Evolutionary conservation across 306 rosid species (phyloP).

Genomic region (Geum urbanum): DNA sequence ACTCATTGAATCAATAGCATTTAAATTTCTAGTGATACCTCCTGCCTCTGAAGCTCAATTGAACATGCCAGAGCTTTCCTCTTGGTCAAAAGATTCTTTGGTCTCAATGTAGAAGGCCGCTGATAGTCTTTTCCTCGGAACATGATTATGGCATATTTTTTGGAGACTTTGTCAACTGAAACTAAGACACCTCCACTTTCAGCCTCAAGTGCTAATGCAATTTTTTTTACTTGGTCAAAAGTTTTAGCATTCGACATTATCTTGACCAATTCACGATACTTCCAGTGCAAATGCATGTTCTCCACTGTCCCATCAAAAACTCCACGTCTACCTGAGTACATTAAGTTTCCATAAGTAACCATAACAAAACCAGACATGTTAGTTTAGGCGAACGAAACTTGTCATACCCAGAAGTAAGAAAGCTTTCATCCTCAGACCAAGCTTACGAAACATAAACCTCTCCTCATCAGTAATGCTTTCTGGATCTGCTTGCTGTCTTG

Average conservation of each 20-base stretch:
- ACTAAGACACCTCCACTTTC: constrained; percentile 93
- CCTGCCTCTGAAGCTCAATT: constrained; percentile 88
- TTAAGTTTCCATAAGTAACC: constrained; percentile 28
- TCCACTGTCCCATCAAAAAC: constrained; percentile 96
- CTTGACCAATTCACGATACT: constrained; percentile 87
- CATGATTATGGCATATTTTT: constrained; percentile 71
- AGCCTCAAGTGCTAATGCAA: constrained; percentile 92
- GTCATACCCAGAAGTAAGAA: constrained; percentile 87
- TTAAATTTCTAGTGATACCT: constrained; percentile 45
- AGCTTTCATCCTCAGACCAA: constrained; percentile 96
- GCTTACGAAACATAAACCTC: constrained; percentile 97
- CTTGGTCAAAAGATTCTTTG: constrained; percentile 93
- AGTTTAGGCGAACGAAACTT: constrained; percentile 20
- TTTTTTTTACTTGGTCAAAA: constrained; percentile 76
- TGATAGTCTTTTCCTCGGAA: constrained; percentile 78
- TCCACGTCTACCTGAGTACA: constrained; percentile 84
- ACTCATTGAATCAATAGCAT: constrained; percentile 2
- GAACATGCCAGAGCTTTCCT: constrained; percentile 95
- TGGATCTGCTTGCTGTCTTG: constrained; percentile 63
- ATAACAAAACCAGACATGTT: background rate
- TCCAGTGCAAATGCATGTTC: constrained; percentile 99
- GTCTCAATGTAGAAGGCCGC: constrained; percentile 79
- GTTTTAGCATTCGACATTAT: constrained; percentile 66
- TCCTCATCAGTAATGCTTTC: constrained; percentile 91
- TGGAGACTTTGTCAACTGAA: constrained; percentile 85